Evolutionary conservation across 176 grass and related monocot species (phyloP).

Genomic region (Sorghum bicolor): Sorghum_bicolor_NCBIv3 NC_012875.2:55156501-55157000

Average conservation of each 20-base stretch:
- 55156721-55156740: too few relatives aligned
- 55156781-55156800: too few relatives aligned
- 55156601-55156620: slow-evolving; percentile 14
- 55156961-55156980: slow-evolving; percentile 21
- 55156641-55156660: too few relatives aligned
- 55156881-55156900: background rate
- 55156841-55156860: too few relatives aligned
- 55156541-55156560: background rate
- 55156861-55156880: too few relatives aligned
- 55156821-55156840: too few relatives aligned
- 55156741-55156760: too few relatives aligned
- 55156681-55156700: background rate
- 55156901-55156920: background rate
- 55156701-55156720: too few relatives aligned
- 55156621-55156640: background rate
- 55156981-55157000: background rate
- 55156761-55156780: too few relatives aligned
- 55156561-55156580: background rate
- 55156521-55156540: background rate
- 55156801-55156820: too few relatives aligned
- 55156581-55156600: slow-evolving; percentile 28
- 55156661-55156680: background rate
- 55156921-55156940: background rate
- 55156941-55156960: background rate
- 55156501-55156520: background rate